Conservation (phyloP, 2,329 filamentous ascomycete genomes). For the Lachnellula hyalina region DNA sequence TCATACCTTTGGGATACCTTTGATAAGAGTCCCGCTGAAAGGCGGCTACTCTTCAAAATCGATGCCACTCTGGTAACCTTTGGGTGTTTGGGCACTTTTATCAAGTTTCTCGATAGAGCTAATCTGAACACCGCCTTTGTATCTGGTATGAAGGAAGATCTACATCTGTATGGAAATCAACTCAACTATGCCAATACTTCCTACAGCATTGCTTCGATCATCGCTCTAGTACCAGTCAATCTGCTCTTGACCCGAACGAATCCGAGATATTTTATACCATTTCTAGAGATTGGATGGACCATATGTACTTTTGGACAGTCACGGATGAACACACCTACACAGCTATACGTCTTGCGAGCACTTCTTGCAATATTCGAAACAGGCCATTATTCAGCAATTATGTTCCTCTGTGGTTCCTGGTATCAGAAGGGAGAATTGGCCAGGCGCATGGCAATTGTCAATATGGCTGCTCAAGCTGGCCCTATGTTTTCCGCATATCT, state of each 20-base stretch:
- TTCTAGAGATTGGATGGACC: constrained; percentile 6
- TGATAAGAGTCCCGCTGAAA: neutral
- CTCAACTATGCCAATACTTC: constrained; percentile 27
- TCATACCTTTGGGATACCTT: no score
- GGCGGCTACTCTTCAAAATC: constrained; percentile 37
- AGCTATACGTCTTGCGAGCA: constrained; percentile 38
- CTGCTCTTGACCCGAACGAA: constrained; percentile 6
- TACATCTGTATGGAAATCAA: constrained; percentile 35
- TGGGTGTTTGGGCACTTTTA: constrained; percentile 36
- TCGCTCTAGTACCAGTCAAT: constrained; percentile 5
- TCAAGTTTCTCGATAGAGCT: neutral
- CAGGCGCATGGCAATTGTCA: constrained; percentile 51
- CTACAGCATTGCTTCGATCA: constrained; percentile 3
- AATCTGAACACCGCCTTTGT: constrained; percentile 34
- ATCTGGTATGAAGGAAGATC: constrained; percentile 36
- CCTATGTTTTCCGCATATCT: constrained; percentile 15
- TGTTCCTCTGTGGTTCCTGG: constrained; percentile 52
- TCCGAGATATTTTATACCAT: constrained; percentile 6
- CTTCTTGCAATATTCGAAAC: constrained; percentile 17
- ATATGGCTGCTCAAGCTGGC: constrained; percentile 50
- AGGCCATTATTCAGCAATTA: constrained; percentile 49
- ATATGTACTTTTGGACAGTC: constrained; percentile 3
- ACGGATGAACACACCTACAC: constrained; percentile 30
- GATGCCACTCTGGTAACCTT: constrained; percentile 38
- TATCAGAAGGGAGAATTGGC: constrained; percentile 54